Evolutionary conservation across 176 grass and related monocot genomes (phyloP).

Genomic region (Juncus effusus): DNA sequence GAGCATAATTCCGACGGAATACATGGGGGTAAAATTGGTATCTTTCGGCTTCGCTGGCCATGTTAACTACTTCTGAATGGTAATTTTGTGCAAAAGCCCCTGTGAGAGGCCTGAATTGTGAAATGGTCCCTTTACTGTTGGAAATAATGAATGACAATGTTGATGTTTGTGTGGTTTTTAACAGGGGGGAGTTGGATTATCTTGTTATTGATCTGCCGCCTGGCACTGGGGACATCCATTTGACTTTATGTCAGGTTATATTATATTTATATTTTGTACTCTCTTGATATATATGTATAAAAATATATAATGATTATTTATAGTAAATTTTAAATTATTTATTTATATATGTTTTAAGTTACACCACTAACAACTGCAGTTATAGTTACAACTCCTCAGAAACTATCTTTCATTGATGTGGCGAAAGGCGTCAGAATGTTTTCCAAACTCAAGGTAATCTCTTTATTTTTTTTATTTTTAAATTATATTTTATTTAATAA

Average conservation of each 20-base stretch:
- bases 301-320: not conserved
- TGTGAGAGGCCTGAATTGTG: not conserved
- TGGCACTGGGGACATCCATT: conserved; percentile 97
- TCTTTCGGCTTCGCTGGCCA: conserved; percentile 98
- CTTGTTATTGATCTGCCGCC: conserved; percentile 98
- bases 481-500: conserved; percentile 15
- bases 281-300: conserved; percentile 17
- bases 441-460: conserved; percentile 90
- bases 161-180: conserved; percentile 12
- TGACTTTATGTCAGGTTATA: conserved; percentile 91
- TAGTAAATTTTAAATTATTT: not conserved
- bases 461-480: conserved; percentile 18
- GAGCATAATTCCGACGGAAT: conserved; percentile 72
- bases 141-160: not conserved
- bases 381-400: conserved; percentile 96
- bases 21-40: conserved; percentile 89
- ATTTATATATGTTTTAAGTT: conserved; percentile 42
- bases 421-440: conserved; percentile 99
- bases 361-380: conserved; percentile 87
- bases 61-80: conserved; percentile 89
- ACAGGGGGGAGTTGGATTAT: conserved; percentile 95
- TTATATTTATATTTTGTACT: conserved; percentile 18
- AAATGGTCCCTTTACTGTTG: not conserved
- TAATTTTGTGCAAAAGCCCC: conserved; percentile 32
- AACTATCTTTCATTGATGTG: conserved; percentile 96